These are phyloP conservation scores for Suillus spraguei DNA, from an alignment of 768 basidiomycete species.

Conservation along the genomic window DNA sequence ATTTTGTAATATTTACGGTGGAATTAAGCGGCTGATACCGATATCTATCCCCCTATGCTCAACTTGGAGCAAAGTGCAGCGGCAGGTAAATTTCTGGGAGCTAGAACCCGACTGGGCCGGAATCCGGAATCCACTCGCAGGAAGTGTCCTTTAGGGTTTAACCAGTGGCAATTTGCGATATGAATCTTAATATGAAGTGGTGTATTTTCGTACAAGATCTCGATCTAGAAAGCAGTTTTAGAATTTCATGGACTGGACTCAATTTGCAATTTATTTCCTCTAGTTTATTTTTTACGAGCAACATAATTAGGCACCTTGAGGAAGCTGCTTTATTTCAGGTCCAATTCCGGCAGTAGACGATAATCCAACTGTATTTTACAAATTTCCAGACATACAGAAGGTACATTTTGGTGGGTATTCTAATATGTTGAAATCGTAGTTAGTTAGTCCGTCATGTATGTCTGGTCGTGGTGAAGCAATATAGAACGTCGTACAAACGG, in stretches of 20 bases:
- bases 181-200: neutral
- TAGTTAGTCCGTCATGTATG: neutral
- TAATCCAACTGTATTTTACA: conserved; percentile 8
- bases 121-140: neutral
- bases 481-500: neutral
- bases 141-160: neutral
- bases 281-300: too few relatives aligned
- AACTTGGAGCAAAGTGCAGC: neutral
- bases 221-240: neutral
- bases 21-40: neutral
- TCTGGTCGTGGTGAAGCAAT: neutral
- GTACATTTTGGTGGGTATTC: conserved; percentile 20
- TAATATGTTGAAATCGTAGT: conserved; percentile 8
- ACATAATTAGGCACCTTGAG: neutral
- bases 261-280: neutral
- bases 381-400: conserved; percentile 8
- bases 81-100: neutral
- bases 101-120: neutral
- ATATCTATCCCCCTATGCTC: neutral
- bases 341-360: neutral
- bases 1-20: neutral
- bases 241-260: neutral
- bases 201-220: conserved; percentile 1
- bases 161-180: neutral
- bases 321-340: neutral